Evolutionary conservation across 1,284 basidiomycete genomes (phyloP).

Genomic region (Xanthoconium separans): DNA sequence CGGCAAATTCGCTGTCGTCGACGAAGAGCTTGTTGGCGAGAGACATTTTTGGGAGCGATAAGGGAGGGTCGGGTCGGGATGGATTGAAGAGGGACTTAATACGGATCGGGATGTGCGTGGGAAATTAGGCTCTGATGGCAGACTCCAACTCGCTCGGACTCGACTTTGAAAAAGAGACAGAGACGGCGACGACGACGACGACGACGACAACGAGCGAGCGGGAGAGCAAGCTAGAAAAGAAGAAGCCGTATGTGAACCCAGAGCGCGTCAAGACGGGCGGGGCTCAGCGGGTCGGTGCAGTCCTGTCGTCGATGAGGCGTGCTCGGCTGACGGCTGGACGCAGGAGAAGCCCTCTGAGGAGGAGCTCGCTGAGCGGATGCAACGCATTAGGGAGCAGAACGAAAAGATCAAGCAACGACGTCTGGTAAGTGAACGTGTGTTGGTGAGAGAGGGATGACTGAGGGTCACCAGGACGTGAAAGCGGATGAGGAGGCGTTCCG

Average conservation of each 20-base stretch:
- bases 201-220: conserved; percentile 3
- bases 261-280: conserved; percentile 80
- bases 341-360: conserved; percentile 76
- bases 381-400: conserved; percentile 72
- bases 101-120: conserved; percentile 18
- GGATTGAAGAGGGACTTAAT: conserved; percentile 1
- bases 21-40: conserved; percentile 94
- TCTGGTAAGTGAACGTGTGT: conserved; percentile 44
- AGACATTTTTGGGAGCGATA: conserved; percentile 63
- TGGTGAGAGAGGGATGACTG: neutral
- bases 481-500: conserved; percentile 77
- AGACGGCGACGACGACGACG: conserved; percentile 6
- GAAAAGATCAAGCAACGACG: conserved; percentile 79
- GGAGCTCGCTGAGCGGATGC: conserved; percentile 70
- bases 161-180: conserved; percentile 48
- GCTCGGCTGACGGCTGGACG: conserved; percentile 14
- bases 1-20: conserved; percentile 64
- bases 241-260: conserved; percentile 69
- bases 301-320: neutral
- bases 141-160: conserved; percentile 63
- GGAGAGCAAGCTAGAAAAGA: conserved; percentile 37
- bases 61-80: neutral
- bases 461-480: conserved; percentile 57
- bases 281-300: conserved; percentile 55
- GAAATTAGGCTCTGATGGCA: conserved; percentile 27